Base-by-base conservation (phyloP, 139 green algal species). In the Chlorella sp. region DNA sequence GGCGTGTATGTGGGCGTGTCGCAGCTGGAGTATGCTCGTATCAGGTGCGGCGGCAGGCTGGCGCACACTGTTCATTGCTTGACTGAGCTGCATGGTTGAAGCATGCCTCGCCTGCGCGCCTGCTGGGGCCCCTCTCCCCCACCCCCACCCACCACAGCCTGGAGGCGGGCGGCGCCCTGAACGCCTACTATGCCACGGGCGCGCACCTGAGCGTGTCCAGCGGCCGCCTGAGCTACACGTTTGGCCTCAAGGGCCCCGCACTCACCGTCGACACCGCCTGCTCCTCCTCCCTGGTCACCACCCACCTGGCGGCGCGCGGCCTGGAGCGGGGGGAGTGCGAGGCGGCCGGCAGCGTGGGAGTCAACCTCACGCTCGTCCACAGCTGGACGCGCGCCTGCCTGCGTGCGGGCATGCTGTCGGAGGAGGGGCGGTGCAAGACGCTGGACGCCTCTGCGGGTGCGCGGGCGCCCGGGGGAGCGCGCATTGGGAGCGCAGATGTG, bases 341-440 rank as follows among this genome's bases (percentile, higher is more conserved):
- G 45, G 88, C 89, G 59, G 88, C 87, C 0, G 88, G 81, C 15
- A 89, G 86, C 23, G 81, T 81, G 3, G 93, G 93, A 15, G 87
- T 93, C 23, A 97, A 97, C 80, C 80, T 95, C 19, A 84, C 83
- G 9, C 76, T 95, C 9, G 81, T 89, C 11, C 89, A 91, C 35
- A 87, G 93, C 58, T 92, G 87, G 29, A 89, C 82, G 12, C 84
- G 86, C 38, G 82, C 84, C 50, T 86, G 82, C 74, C 66, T 82
- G 27, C 65, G 81, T 0, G 70, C 82, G 42, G 85, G 43, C 79
- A 91, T 73, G 87, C 87, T 97, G 43, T 83, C 93, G 0, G 65
- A 84, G 5, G 90, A 94, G 25, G 93, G 91, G 14, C 82, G 91
- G 56, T 98, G 93, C 83, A 98, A 97, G 81, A 97, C 93, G 5